A percentile compares a stretch with the other conserved stretches of the same genome.
Conservation (phyloP, 163 green algal species). For the Scenedesmus sp. region DNA sequence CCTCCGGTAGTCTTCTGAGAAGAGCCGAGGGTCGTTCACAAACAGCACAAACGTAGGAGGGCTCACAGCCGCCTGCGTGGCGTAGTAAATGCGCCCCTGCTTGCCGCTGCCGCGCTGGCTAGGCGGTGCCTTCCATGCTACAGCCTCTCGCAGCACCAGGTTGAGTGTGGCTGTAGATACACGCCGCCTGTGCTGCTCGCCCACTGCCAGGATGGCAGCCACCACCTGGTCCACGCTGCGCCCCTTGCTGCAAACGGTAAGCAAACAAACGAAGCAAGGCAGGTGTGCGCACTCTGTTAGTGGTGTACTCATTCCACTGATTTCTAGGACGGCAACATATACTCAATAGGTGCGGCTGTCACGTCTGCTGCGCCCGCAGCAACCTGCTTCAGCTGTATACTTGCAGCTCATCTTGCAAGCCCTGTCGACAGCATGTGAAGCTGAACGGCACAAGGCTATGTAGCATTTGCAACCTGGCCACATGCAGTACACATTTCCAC, state of each 20-base stretch:
- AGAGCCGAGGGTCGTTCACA: conserved; percentile 93
- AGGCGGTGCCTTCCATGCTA: conserved; percentile 83
- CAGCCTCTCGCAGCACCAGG: conserved; percentile 84
- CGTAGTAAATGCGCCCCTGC: conserved; percentile 96
- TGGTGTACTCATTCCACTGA: not conserved
- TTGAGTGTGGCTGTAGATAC: conserved; percentile 97
- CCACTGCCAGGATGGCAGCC: conserved; percentile 76
- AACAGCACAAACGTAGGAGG: conserved; percentile 99
- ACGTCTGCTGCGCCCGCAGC: no score
- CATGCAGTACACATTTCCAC: not conserved
- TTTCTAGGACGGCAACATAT: not conserved
- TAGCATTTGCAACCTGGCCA: not conserved
- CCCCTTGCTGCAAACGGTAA: conserved; percentile 29
- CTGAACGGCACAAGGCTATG: not conserved
- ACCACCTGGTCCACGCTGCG: conserved; percentile 85
- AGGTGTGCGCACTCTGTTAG: no score
- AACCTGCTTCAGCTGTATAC: no score
- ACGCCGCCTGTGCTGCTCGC: conserved; percentile 84
- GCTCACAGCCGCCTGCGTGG: conserved; percentile 89
- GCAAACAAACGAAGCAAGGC: no score
- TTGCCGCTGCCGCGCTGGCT: conserved; percentile 62
- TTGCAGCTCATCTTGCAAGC: no score
- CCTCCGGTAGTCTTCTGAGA: conserved; percentile 92
- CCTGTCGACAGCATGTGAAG: not conserved
- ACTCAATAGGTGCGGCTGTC: not conserved